Percentiles rank a stretch among this genome's conserved stretches.
phyloP scores from a whole-genome alignment of 2,329 filamentous ascomycete genomes.

The Aspergillus arachidicola region DNA sequence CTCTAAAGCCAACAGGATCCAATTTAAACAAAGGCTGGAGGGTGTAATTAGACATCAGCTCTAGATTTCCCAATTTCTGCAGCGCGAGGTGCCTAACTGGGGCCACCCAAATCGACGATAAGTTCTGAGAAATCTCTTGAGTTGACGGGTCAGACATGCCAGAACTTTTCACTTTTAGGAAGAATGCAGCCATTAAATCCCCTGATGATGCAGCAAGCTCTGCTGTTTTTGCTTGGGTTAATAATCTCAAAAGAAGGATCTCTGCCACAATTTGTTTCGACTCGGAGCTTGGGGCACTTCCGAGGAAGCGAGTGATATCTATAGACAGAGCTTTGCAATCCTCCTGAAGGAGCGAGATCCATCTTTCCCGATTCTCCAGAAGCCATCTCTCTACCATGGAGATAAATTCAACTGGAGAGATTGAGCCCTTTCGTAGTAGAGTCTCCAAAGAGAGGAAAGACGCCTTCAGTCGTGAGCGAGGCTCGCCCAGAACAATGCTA shows the following conservation, averaged over 20 bases:
- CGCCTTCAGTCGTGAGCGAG: slow-evolving; percentile 41
- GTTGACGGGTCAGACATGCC: neutral
- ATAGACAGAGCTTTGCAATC: slow-evolving; percentile 35
- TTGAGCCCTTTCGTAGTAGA: slow-evolving; percentile 40
- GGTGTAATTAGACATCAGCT: slow-evolving; percentile 39
- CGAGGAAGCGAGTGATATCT: slow-evolving; percentile 22
- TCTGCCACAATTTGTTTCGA: slow-evolving; percentile 27
- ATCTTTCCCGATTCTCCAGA: slow-evolving; percentile 30
- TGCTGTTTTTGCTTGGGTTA: slow-evolving; percentile 34
- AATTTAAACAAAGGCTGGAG: slow-evolving; percentile 39
- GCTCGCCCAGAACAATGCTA: slow-evolving; percentile 42
- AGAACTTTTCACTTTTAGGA: slow-evolving; percentile 31
- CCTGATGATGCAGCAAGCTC: slow-evolving; percentile 35
- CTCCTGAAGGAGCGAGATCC: slow-evolving; percentile 35
- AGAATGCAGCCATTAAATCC: slow-evolving; percentile 29
- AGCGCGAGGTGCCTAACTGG: slow-evolving; percentile 41
- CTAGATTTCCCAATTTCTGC: slow-evolving; percentile 38
- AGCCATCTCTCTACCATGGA: slow-evolving; percentile 37
- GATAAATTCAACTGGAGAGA: slow-evolving; percentile 35
- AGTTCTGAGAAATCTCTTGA: slow-evolving; percentile 12
- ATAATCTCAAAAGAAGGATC: slow-evolving; percentile 35
- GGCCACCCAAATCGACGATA: slow-evolving; percentile 37
- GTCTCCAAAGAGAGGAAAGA: slow-evolving; percentile 40
- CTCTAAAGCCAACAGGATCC: slow-evolving; percentile 36
- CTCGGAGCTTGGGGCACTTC: slow-evolving; percentile 10